These are phyloP conservation scores for Trichoderma brevicompactum DNA, from an alignment of 2,329 filamentous ascomycete genomes.

Conservation along the genomic window DNA sequence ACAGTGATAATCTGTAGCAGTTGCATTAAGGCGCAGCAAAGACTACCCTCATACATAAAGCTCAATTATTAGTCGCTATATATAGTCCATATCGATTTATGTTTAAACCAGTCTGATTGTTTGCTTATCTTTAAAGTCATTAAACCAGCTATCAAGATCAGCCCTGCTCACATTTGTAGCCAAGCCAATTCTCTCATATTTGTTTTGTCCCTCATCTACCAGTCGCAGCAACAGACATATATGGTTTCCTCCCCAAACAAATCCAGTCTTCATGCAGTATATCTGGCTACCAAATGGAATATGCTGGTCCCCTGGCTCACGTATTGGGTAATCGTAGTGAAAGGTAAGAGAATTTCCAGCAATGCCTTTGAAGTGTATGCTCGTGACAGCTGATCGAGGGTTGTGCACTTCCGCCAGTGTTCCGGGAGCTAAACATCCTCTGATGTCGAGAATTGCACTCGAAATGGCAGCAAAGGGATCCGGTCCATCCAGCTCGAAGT, in stretches of 20 bases:
- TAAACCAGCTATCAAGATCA: slow-evolving; percentile 15
- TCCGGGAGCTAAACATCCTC: slow-evolving; percentile 11
- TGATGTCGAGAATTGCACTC: slow-evolving; percentile 6
- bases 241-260: slow-evolving; percentile 27
- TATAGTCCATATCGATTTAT: too few species aligned
- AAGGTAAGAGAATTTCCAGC: background rate
- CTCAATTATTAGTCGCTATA: too few species aligned
- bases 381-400: background rate
- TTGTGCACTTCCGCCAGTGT: background rate
- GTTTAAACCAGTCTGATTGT: background rate
- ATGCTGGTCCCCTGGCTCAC: slow-evolving; percentile 15
- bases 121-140: background rate
- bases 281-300: slow-evolving; percentile 2
- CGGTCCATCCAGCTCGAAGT: slow-evolving; percentile 14
- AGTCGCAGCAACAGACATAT: slow-evolving; percentile 19
- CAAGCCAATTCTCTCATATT: slow-evolving; percentile 21
- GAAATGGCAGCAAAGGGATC: slow-evolving; percentile 23
- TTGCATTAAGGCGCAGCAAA: too few species aligned
- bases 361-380: background rate
- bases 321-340: slow-evolving; percentile 9
- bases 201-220: background rate
- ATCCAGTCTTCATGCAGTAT: slow-evolving; percentile 28
- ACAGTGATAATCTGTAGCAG: too few species aligned
- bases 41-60: too few species aligned
- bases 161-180: background rate